phyloP scores from a whole-genome alignment of 768 basidiomycete genomes.

The Mycena albidolilacea region DNA sequence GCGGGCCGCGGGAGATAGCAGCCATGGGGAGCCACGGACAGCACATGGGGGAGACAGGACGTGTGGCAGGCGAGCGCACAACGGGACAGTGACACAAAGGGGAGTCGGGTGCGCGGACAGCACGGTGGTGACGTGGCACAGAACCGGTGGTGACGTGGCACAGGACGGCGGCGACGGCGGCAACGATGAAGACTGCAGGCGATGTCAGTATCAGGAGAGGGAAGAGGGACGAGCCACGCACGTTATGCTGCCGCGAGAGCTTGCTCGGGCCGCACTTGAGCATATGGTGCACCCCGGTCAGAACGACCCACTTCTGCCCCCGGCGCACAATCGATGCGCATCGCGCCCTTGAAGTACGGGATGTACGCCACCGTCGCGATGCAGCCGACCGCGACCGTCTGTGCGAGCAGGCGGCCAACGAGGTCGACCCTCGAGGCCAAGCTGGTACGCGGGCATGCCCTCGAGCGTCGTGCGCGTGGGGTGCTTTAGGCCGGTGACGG shows the following conservation, averaged over 20 bases:
- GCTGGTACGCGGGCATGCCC: slow-evolving; percentile 57
- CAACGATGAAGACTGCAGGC: slow-evolving; percentile 70
- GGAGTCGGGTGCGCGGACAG: not conserved
- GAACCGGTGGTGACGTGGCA: too few species aligned
- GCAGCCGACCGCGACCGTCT: slow-evolving; percentile 55
- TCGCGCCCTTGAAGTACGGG: slow-evolving; percentile 62
- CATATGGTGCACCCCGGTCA: slow-evolving; percentile 68
- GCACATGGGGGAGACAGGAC: too few species aligned
- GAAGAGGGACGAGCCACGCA: slow-evolving; percentile 43
- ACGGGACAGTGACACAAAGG: too few species aligned
- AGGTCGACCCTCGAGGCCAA: slow-evolving; percentile 69
- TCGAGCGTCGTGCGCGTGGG: slow-evolving; percentile 54
- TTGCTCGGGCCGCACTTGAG: slow-evolving; percentile 50
- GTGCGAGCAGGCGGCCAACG: slow-evolving; percentile 53
- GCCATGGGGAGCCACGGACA: too few species aligned
- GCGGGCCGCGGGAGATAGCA: too few species aligned
- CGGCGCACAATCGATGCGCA: slow-evolving; percentile 61
- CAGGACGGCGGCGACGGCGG: slow-evolving; percentile 56
- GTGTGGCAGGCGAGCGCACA: too few species aligned
- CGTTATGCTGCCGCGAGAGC: slow-evolving; percentile 63
- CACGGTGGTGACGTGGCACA: not conserved
- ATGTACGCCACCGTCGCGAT: slow-evolving; percentile 59
- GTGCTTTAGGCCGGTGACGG: slow-evolving; percentile 65
- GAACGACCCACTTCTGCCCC: slow-evolving; percentile 68
- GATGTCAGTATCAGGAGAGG: not conserved